A percentile compares a stretch with the other conserved stretches of the same genome.
phyloP scores from a whole-genome alignment of 2,329 filamentous ascomycete species.

The Ceratocystis destructans region DNA sequence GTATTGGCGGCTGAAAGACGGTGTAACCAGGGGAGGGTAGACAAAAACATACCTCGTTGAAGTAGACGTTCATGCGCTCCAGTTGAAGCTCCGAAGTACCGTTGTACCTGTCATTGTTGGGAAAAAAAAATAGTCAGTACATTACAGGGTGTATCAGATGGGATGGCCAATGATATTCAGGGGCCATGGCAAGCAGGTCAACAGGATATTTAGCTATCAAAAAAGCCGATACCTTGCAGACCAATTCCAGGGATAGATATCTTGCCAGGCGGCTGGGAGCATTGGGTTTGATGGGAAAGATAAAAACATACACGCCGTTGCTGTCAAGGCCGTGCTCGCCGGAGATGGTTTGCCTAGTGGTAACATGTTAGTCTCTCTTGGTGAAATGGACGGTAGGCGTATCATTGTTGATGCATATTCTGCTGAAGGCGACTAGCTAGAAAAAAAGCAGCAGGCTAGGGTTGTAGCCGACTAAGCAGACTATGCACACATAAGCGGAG shows the following conservation, averaged over 20 bases:
- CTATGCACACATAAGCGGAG: conserved; percentile 1
- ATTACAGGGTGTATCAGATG: neutral
- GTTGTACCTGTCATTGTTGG: conserved; percentile 56
- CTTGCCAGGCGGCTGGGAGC: neutral
- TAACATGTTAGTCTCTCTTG: conserved; percentile 27
- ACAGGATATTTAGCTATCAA: neutral
- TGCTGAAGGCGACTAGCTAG: neutral
- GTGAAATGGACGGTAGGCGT: neutral
- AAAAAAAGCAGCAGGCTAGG: neutral
- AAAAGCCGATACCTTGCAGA: neutral
- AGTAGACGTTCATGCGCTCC: conserved; percentile 99
- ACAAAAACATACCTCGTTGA: conserved; percentile 52
- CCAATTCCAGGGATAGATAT: neutral
- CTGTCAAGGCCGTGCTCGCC: conserved; percentile 94
- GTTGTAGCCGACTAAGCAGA: neutral
- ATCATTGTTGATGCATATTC: neutral
- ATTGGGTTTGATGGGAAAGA: too few species aligned
- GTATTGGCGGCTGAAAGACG: neutral
- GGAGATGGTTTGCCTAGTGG: conserved; percentile 60
- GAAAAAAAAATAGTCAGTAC: conserved; percentile 2
- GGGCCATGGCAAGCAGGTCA: conserved; percentile 1
- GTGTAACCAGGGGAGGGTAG: neutral
- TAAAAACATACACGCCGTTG: conserved; percentile 69
- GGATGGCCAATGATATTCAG: conserved; percentile 11
- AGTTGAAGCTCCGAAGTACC: conserved; percentile 97